These are phyloP conservation scores for Ustilago esculenta DNA, from an alignment of 1,284 basidiomycete genomes.

Conservation along the genomic window DNA sequence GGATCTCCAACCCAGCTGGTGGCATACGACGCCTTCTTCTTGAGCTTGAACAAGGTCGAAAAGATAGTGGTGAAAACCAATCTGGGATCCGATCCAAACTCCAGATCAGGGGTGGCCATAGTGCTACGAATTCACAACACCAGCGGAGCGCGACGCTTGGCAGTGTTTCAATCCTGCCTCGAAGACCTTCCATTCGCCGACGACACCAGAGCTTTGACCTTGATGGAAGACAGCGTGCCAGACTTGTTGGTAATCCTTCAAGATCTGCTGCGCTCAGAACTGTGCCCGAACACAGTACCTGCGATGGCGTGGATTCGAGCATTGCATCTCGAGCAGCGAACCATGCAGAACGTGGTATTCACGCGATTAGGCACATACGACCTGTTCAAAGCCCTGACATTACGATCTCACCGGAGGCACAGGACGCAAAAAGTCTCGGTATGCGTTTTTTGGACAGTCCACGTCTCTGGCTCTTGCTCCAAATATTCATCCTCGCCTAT, in stretches of 20 bases:
- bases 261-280: not conserved
- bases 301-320: too few relatives aligned
- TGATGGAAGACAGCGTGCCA: not conserved
- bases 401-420: not conserved
- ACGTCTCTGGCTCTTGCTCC: too few relatives aligned
- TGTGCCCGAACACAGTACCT: not conserved
- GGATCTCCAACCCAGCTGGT: slow-evolving; percentile 13
- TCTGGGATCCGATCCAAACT: too few relatives aligned
- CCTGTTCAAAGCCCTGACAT: not conserved
- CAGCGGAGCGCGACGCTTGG: slow-evolving; percentile 3
- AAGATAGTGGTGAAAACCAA: not conserved
- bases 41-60: slow-evolving; percentile 7
- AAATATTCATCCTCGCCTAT: slow-evolving; percentile 4
- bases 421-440: too few relatives aligned
- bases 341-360: too few relatives aligned
- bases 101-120: too few relatives aligned
- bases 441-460: too few relatives aligned
- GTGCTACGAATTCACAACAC: not conserved
- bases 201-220: slow-evolving; percentile 13
- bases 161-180: not conserved
- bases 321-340: too few relatives aligned
- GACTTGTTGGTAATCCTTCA: not conserved
- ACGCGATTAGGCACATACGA: not conserved
- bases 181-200: slow-evolving; percentile 13
- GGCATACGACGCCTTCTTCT: slow-evolving; percentile 8